phyloP scores from a whole-genome alignment of 495 filamentous ascomycete species.

The Ramalina intermedia region DNA sequence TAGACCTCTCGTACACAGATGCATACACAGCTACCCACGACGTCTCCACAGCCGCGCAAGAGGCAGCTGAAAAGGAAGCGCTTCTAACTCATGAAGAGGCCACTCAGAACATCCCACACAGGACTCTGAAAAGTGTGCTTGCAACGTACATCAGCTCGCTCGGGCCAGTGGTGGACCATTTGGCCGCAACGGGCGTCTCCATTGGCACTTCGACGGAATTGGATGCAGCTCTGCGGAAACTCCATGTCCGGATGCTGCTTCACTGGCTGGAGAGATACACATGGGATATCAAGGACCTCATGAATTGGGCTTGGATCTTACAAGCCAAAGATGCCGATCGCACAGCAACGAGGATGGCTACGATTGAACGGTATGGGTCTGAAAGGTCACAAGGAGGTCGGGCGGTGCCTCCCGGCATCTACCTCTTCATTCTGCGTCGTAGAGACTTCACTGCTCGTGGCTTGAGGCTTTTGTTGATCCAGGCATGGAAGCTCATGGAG shows the following conservation, averaged over 20 bases:
- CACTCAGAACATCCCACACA: background rate
- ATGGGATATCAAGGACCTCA: conserved; percentile 34
- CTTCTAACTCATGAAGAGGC: background rate
- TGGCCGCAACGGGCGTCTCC: background rate
- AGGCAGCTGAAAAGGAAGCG: conserved; percentile 8
- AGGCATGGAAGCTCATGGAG: conserved; percentile 7
- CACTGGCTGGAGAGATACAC: conserved; percentile 25
- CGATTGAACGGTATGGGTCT: conserved; percentile 17
- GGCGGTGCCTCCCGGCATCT: conserved; percentile 33
- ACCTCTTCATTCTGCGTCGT: conserved; percentile 35
- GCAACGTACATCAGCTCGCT: conserved; percentile 27
- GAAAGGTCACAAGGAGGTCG: background rate
- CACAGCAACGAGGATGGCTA: conserved; percentile 29
- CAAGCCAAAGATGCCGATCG: conserved; percentile 24
- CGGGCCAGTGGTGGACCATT: conserved; percentile 20
- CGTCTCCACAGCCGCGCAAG: conserved; percentile 3
- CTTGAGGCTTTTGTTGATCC: conserved; percentile 17
- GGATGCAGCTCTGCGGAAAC: conserved; percentile 19
- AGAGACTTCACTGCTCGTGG: conserved; percentile 24
- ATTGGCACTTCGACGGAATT: background rate
- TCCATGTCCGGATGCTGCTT: conserved; percentile 22
- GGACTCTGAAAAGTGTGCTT: conserved; percentile 23
- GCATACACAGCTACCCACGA: background rate
- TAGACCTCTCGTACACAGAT: conserved; percentile 4
- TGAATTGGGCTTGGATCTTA: conserved; percentile 45